These are phyloP conservation scores for Tetrahymena borealis DNA, from an alignment of 73 alveolate genomes.

Conservation along the genomic window DNA sequence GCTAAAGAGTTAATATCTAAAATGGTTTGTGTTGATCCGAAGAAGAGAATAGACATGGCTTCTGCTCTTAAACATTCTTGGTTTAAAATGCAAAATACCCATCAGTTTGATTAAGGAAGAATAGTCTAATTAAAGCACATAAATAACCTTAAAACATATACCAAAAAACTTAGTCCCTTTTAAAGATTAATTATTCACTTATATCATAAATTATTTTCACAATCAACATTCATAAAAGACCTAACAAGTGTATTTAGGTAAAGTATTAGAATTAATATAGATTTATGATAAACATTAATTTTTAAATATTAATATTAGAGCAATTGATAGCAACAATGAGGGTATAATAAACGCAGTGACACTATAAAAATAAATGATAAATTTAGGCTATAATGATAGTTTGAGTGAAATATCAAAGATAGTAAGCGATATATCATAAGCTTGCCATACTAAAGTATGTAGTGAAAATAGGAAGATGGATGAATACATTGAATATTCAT, in stretches of 20 bases:
- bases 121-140: not conserved
- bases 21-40: constrained; percentile 22
- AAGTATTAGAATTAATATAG: not conserved
- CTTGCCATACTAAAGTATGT: not conserved
- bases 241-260: not conserved
- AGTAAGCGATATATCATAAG: not conserved
- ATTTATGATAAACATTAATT: not conserved
- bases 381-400: not conserved
- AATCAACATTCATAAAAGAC: not conserved
- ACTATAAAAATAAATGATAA: not conserved
- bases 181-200: not conserved
- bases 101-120: not conserved
- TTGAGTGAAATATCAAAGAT: not conserved
- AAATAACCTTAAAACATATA: not conserved
- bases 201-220: not conserved
- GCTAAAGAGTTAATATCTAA: not conserved
- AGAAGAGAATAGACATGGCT: constrained; percentile 43
- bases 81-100: constrained; percentile 12
- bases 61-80: constrained; percentile 61
- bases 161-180: not conserved
- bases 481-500: not conserved
- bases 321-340: not conserved
- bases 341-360: not conserved
- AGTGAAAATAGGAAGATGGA: not conserved
- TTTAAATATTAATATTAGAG: not conserved